Evolutionary conservation across 2,329 filamentous ascomycete species (phyloP), one percentile per base, ranked within the genome.

Genomic region (Tolypocladium capitatum): DNA sequence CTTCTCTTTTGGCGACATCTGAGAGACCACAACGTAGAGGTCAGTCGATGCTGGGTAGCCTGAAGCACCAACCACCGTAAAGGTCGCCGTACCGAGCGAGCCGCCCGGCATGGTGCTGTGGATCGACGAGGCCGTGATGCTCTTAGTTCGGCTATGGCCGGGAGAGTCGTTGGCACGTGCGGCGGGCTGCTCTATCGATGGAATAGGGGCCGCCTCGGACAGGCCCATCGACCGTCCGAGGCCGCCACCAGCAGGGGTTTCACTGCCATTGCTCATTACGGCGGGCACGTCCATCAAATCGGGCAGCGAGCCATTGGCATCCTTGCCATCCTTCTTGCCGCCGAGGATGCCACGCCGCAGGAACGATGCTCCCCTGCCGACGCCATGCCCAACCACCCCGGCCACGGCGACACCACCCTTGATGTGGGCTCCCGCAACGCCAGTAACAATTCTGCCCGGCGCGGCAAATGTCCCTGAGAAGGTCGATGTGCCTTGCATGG

Each of bases 321-420:
- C 74, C 20, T 77, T 75, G 46, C 79, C 78, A 13, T 76, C 74
- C 47, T 82, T 80, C 63, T 86, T 86, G 62, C 81, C 80, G 49
- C 83, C 74, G 58, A 83, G 84, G 66, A 97, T 82, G 18, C 88
- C 87, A 51, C 87, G 85, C 55, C 86, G 85, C 54, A 98, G 73
- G 73, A 97, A 96, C 0, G 86, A 90, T 6, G 89, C 92, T 42
- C 89, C 91, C 63, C 86, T 94, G 53, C 87, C 82, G 32, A 97
- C 88, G 34, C 85, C 83, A 49, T 87, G 85, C 21, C 84, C 84
- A 2, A 87, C 80, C 20, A 69, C 75, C 2, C 78, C 81, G 14
- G 77, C 84, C 34, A 88, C 90, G 34, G 84, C 83, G 49, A 81
- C 84, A 30, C 86, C 86, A 33, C 89, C 90, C 69, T 97, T 97